Conservation (phyloP, 805 yeast genomes). For the Starmerella floris region DNA sequence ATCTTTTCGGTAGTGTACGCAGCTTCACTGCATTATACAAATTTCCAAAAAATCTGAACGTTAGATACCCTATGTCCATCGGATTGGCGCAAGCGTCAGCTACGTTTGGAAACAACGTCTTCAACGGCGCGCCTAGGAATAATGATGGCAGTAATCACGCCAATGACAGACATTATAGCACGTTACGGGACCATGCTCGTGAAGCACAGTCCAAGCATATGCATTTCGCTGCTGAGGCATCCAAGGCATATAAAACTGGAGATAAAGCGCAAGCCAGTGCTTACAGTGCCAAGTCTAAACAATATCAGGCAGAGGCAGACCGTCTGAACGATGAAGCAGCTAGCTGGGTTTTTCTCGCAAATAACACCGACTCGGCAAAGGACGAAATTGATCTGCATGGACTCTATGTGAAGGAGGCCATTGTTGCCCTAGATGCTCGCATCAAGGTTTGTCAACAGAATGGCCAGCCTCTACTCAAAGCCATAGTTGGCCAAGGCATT, state of each 20-base stretch:
- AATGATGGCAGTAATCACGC: constrained; percentile 31
- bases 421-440: constrained; percentile 58
- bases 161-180: constrained; percentile 37
- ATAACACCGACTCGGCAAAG: constrained; percentile 70
- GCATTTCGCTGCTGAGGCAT: constrained; percentile 51
- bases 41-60: too few species aligned
- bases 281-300: constrained; percentile 55
- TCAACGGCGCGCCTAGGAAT: constrained; percentile 7
- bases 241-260: constrained; percentile 62
- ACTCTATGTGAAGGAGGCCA: constrained; percentile 76
- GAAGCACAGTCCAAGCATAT: constrained; percentile 45
- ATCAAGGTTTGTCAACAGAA: constrained; percentile 36
- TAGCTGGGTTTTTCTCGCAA: constrained; percentile 46
- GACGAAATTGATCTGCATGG: constrained; percentile 94
- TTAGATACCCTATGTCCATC: too few species aligned
- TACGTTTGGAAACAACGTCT: constrained; percentile 7
- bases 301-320: constrained; percentile 49
- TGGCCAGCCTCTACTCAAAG: constrained; percentile 30
- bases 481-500: constrained; percentile 85
- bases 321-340: constrained; percentile 69
- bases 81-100: constrained; percentile 6
- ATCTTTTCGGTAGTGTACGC: too few species aligned
- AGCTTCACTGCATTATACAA: too few species aligned
- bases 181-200: constrained; percentile 55
- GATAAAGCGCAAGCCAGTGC: constrained; percentile 61